Evolutionary conservation across 2,329 filamentous ascomycete genomes (phyloP), one percentile per base, ranked within the genome.

Genomic region (Lasiodiplodia theobromae): DNA sequence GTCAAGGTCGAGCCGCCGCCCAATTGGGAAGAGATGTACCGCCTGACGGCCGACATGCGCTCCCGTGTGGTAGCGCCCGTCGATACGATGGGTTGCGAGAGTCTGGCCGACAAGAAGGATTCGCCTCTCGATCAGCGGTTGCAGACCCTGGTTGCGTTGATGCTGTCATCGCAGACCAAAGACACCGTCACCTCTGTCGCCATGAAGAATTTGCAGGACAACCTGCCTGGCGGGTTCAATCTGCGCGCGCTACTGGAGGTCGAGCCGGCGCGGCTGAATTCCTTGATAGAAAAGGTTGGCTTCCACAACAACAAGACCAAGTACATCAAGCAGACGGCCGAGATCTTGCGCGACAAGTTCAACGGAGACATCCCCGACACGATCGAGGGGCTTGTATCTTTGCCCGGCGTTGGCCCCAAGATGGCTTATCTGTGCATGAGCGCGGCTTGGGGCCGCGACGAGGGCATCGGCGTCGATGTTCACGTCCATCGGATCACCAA

Each of bases 251-350:
- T 97, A 68, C 84, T 97, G 12, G 88, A 89, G 2, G 89, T 94
- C 34, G 85, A 90, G 4, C 88, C 92, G 1, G 82, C 83, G 2
- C 78, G 83, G 16, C 83, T 92, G 28, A 95, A 97, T 77, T 82
- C 88, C 74, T 83, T 96, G 72, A 97, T 97, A 71, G 86, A 87
- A 77, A 90, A 91, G 72, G 94, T 97, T 51, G 94, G 94, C 31
- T 97, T 97, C 78, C 94, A 97, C 83, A 97, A 97, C 76, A 94
- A 94, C 80, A 97, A 97, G 82, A 96, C 94, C 2, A 91, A 89
- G 81, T 92, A 88, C 77, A 90, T 97, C 76, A 93, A 96, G 78
- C 85, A 89, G 68, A 85, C 91, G 0, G 93, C 93, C 3, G 81
- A 86, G 38, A 90, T 97, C 40, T 84, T 97, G 31, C 86, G 88